Percentiles rank a stretch among this genome's conserved stretches.
phyloP scores from a whole-genome alignment of 345 rosid species.

The Camelina sativa region DNA sequence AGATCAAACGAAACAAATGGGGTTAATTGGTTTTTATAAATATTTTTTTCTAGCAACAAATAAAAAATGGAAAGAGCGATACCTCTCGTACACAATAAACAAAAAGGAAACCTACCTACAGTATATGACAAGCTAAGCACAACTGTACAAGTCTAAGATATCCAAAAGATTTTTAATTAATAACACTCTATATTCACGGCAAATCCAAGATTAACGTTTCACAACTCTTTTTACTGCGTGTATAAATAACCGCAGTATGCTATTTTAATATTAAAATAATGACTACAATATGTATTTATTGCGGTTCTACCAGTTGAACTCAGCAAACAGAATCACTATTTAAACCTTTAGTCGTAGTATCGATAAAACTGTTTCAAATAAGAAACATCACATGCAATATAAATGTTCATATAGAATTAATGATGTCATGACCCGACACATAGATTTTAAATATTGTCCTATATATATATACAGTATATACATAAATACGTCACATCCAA shows the following conservation, averaged over 20 bases:
- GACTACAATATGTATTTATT: slow-evolving; percentile 18
- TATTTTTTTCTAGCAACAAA: no score
- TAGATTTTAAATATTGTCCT: slow-evolving; percentile 11
- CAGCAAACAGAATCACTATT: slow-evolving; percentile 43
- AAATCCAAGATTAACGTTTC: neutral
- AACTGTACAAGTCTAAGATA: neutral
- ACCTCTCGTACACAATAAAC: no score
- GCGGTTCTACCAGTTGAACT: slow-evolving; percentile 32
- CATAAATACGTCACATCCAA: slow-evolving; percentile 45
- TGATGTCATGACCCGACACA: slow-evolving; percentile 38
- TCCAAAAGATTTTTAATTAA: neutral
- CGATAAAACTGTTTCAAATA: slow-evolving; percentile 36
- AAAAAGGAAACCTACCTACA: no score
- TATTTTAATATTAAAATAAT: neutral
- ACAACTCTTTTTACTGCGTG: neutral
- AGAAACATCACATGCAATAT: slow-evolving; percentile 45
- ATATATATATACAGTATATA: neutral
- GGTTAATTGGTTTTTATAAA: no score
- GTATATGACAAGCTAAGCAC: no score
- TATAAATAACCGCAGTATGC: neutral
- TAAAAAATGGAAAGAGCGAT: no score
- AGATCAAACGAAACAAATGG: neutral
- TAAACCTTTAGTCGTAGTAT: slow-evolving; percentile 36
- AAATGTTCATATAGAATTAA: slow-evolving; percentile 31
- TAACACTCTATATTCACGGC: neutral